These are phyloP conservation scores for Eremothecium sinecaudum DNA, from an alignment of 1,139 yeast genomes.

Conservation along the genomic window DNA sequence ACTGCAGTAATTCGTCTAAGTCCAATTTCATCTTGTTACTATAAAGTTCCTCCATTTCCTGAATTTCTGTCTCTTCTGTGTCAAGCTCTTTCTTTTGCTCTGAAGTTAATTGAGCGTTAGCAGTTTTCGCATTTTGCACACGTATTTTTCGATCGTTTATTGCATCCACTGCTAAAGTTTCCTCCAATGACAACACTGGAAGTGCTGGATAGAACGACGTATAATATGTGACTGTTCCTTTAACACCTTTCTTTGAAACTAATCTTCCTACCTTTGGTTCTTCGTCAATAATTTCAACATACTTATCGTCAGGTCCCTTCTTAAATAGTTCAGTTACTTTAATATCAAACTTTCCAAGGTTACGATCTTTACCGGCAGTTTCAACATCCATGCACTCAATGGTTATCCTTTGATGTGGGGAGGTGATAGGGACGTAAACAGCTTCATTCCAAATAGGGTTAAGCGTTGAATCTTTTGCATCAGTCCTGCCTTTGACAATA, in stretches of 20 bases:
- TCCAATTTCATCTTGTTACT: conserved; percentile 47
- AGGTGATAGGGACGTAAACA: conserved; percentile 69
- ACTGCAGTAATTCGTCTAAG: conserved; percentile 51
- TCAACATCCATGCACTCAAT: conserved; percentile 92
- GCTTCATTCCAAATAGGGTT: conserved; percentile 84
- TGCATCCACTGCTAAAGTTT: conserved; percentile 48
- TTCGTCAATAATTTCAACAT: conserved; percentile 49
- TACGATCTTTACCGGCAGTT: conserved; percentile 63
- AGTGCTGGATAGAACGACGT: conserved; percentile 74
- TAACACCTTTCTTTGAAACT: conserved; percentile 60
- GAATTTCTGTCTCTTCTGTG: conserved; percentile 30
- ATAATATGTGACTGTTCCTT: conserved; percentile 67
- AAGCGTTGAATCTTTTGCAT: conserved; percentile 54
- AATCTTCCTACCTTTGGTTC: conserved; percentile 52
- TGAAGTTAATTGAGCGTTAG: conserved; percentile 24
- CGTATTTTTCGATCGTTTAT: conserved; percentile 33
- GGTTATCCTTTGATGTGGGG: conserved; percentile 70
- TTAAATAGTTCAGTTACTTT: conserved; percentile 57
- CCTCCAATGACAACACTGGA: conserved; percentile 70
- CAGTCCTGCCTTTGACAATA: conserved; percentile 66
- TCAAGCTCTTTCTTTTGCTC: conserved; percentile 22
- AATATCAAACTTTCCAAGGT: conserved; percentile 74
- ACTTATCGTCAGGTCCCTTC: conserved; percentile 50
- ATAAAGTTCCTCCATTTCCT: conserved; percentile 35
- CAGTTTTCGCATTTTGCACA: conserved; percentile 26